A percentile compares a stretch with the other conserved stretches of the same genome.
phyloP scores from a whole-genome alignment of 139 green algal species.

The Tetraselmis chui region DNA sequence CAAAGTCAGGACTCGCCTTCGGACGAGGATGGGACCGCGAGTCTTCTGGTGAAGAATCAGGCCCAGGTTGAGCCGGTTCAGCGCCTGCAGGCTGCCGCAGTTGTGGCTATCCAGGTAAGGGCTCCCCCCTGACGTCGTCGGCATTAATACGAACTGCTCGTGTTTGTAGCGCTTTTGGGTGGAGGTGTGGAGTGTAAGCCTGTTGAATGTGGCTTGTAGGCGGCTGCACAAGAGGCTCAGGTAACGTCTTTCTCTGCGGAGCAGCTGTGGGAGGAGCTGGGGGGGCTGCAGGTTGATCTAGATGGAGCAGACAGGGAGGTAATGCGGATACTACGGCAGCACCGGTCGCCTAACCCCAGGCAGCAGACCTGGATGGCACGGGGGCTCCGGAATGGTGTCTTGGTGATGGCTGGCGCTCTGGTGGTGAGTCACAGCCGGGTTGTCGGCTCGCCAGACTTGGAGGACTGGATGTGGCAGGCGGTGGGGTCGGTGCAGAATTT shows the following conservation, averaged over 20 bases:
- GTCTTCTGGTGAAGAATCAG: neutral
- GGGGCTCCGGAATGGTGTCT: neutral
- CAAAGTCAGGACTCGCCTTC: neutral
- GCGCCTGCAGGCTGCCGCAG: too few relatives aligned
- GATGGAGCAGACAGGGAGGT: neutral
- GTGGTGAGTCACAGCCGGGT: neutral
- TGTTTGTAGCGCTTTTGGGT: too few relatives aligned
- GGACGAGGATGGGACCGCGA: neutral
- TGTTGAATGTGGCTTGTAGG: too few relatives aligned
- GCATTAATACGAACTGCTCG: too few relatives aligned
- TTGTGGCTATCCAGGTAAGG: too few relatives aligned
- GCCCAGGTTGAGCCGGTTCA: too few relatives aligned
- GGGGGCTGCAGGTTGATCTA: neutral
- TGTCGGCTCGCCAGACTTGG: neutral
- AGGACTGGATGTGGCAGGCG: neutral
- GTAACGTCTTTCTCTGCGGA: neutral
- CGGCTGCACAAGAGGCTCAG: too few relatives aligned
- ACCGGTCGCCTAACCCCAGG: neutral
- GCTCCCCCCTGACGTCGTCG: too few relatives aligned
- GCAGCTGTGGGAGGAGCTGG: neutral
- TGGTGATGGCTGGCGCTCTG: neutral
- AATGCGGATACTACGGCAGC: neutral
- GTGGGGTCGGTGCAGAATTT: neutral
- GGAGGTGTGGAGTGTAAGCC: too few relatives aligned
- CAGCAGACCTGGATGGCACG: neutral